Evolutionary conservation across 2,329 filamentous ascomycete genomes (phyloP), one percentile per base, ranked within the genome.

Genomic region (Elsinoe fawcettii): DNA sequence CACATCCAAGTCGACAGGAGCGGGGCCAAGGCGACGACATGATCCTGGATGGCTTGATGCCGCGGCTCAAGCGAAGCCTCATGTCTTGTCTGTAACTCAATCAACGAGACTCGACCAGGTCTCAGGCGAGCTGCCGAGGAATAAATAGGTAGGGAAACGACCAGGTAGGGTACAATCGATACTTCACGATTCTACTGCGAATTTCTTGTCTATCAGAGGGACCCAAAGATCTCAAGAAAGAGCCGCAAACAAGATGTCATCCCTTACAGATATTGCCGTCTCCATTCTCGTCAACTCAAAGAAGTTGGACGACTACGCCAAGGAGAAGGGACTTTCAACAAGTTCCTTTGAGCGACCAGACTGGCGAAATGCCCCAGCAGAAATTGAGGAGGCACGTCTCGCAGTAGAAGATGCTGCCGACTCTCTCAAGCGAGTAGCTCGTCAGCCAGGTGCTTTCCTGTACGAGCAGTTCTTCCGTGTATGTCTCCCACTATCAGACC

Each of bases 391-490:
- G 32, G 49, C 49, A 12, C 49, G 49, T 12, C 49, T 53, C 23
- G 49, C 49, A 11, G 32, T 53, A 20, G 49, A 53, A 39, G 49
- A 53, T 37, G 49, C 49, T 7, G 49, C 49, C 3, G 49, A 53
- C 49, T 53, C 49, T 18, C 14, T 53, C 18, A 53, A 53, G 32
- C 49, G 49, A 16, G 49, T 53, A 7, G 49, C 49, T 14, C 49
- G 49, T 18, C 49, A 53, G 49, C 49, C 49, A 11, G 49, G 49
- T 23, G 49, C 49, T 12, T 53, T 53, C 25, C 49, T 53, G 20
- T 53, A 53, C 49, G 49, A 53, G 34, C 49, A 53, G n/a, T 53
- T 53, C 49, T 53, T 53, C 49, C 12, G 20, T 6, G 49, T 53
- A 39, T 3, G 49, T 20, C 16, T 11, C 30, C 5, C 18, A 8